Conservation (phyloP, 352 stramenopile species). For the Detonula confervacea region DNA sequence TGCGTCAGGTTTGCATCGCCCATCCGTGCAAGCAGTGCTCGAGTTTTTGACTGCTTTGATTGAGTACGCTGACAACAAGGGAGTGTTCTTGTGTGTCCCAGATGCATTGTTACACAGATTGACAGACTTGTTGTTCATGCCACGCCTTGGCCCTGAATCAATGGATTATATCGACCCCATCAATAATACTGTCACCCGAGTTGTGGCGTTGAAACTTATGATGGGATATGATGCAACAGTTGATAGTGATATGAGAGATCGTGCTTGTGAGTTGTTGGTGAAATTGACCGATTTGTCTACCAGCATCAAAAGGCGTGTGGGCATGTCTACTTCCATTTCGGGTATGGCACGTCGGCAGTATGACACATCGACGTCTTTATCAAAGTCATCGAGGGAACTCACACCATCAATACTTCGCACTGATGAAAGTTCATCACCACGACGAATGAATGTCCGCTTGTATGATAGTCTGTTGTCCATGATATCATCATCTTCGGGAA, state of each 20-base stretch:
- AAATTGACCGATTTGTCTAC: conserved; percentile 71
- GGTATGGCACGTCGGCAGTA: conserved; percentile 25
- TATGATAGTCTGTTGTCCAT: conserved; percentile 77
- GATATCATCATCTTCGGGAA: conserved; percentile 68
- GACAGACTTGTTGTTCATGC: conserved; percentile 73
- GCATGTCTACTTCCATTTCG: conserved; percentile 40
- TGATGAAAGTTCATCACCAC: conserved; percentile 36
- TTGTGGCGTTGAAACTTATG: conserved; percentile 69
- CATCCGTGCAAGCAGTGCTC: conserved; percentile 49
- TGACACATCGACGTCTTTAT: conserved; percentile 7
- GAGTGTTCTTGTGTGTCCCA: conserved; percentile 69
- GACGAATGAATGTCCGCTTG: conserved; percentile 57
- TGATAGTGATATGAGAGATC: conserved; percentile 80
- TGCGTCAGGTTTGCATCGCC: conserved; percentile 50
- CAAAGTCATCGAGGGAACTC: conserved; percentile 1
- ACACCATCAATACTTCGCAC: conserved; percentile 30
- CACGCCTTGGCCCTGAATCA: conserved; percentile 68
- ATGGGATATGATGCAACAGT: conserved; percentile 75
- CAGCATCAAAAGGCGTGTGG: conserved; percentile 54
- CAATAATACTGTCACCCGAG: conserved; percentile 68
- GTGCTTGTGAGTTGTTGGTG: conserved; percentile 72
- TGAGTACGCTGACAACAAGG: conserved; percentile 63
- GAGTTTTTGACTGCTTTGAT: conserved; percentile 57
- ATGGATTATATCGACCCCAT: conserved; percentile 82
- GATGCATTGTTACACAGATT: conserved; percentile 67